A percentile compares a stretch with the other conserved stretches of the same genome.
phyloP scores from a whole-genome alignment of 306 rosid genomes.

The Sesbania bispinosa region DNA sequence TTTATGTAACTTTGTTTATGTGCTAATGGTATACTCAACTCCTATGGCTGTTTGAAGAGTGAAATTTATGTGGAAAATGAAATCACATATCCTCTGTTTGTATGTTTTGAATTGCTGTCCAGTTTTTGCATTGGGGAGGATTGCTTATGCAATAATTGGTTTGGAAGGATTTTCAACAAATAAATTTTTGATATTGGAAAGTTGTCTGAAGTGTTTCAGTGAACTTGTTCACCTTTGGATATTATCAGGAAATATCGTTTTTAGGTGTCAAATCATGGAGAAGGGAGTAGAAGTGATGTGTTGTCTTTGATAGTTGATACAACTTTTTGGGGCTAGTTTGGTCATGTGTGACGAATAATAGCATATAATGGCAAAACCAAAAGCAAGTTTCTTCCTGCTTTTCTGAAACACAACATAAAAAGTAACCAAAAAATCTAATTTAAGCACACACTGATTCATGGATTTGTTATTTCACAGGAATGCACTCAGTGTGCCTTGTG shows the following conservation, averaged over 20 bases:
- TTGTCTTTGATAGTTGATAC: background rate
- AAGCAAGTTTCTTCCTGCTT: background rate
- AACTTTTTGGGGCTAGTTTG: background rate
- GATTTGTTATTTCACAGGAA: background rate
- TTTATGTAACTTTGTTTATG: background rate
- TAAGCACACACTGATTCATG: background rate
- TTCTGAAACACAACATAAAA: background rate
- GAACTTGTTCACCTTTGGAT: background rate
- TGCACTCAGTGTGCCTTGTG: background rate
- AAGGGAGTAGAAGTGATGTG: background rate
- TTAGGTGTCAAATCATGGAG: background rate
- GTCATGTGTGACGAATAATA: background rate
- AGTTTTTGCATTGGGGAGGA: background rate
- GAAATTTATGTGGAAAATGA: background rate
- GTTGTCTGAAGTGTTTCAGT: background rate
- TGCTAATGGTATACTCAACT: conserved; percentile 4
- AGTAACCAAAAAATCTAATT: background rate
- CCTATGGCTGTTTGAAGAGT: background rate
- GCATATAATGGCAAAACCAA: background rate
- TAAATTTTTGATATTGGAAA: background rate
- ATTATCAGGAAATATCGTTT: background rate
- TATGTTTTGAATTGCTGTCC: conserved; percentile 40
- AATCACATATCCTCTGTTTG: background rate
- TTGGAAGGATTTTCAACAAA: background rate
- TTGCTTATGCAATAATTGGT: background rate